phyloP scores from a whole-genome alignment of 2,329 filamentous ascomycete species.

The Nemania sp. region DNA sequence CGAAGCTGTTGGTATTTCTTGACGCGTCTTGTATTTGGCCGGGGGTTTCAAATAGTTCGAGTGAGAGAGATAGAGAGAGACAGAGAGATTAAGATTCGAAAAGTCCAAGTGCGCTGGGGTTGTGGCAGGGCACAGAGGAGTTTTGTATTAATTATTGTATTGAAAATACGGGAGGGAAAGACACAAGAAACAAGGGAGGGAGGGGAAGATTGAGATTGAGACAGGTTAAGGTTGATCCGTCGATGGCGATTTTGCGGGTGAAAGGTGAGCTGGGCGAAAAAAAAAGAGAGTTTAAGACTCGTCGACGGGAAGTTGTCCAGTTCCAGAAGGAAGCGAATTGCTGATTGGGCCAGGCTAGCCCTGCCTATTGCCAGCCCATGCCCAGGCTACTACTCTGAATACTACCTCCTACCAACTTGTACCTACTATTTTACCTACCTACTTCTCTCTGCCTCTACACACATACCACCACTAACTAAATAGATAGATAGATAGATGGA shows the following conservation, averaged over 20 bases:
- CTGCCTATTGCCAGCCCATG: slow-evolving; percentile 27
- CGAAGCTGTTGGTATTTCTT: slow-evolving; percentile 19
- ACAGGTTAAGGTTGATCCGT: slow-evolving; percentile 4
- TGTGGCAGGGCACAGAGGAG: slow-evolving; percentile 12
- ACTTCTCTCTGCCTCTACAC: background rate
- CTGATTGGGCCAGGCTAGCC: slow-evolving; percentile 39
- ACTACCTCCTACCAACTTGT: background rate
- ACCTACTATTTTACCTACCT: no score
- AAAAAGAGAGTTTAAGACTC: slow-evolving; percentile 31
- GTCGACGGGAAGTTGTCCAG: slow-evolving; percentile 33
- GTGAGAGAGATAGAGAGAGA: background rate
- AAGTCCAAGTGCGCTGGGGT: slow-evolving; percentile 8
- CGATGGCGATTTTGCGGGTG: slow-evolving; percentile 24
- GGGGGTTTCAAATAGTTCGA: background rate
- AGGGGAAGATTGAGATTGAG: background rate
- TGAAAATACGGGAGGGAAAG: slow-evolving; percentile 6
- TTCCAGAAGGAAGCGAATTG: slow-evolving; percentile 39
- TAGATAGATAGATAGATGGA: no score
- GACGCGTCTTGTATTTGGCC: slow-evolving; percentile 31
- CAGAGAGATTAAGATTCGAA: background rate
- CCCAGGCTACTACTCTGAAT: slow-evolving; percentile 19
- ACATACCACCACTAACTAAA: background rate
- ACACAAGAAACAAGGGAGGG: slow-evolving; percentile 16
- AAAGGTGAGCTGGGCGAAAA: slow-evolving; percentile 22
- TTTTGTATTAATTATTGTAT: slow-evolving; percentile 8